Evolutionary conservation across 2,329 filamentous ascomycete genomes (phyloP), one percentile per base, ranked within the genome.

Genomic region (Diaporthe citrichinensis): DNA sequence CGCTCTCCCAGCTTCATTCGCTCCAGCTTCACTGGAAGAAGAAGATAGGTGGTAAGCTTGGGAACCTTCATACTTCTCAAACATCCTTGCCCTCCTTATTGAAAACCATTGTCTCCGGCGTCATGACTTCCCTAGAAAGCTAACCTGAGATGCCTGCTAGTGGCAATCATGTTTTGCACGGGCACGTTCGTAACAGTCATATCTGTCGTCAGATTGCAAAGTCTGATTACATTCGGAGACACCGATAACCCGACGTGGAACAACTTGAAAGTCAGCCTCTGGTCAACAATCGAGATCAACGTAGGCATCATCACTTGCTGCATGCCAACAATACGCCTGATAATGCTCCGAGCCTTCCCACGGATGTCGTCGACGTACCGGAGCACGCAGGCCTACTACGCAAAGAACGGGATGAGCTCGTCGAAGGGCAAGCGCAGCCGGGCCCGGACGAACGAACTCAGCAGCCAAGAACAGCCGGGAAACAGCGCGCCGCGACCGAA

Each of bases 11-110:
- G 74, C 78, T 90, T 7, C 75, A 81, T 36, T 68, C 79, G 2
- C 81, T 89, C 31, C 82, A 85, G 6, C 77, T 88, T 59, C 84
- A 85, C 74, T 86, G 84, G 81, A 86, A 86, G 81, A 88, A 88
- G 81, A 89, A 88, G 81, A n/a, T 86, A 9, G 83, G 85, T 9
- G 65, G 65, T 69, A 55, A 41, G 65, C 34, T 55, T 41, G 15
- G 34, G 20, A 23, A 72, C 10, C 9, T 2, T 69, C 49, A 23
- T 14, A 5, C 9, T 28, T 69, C 46, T 55, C 34, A 25, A 25
- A 25, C 46, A 36, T 23, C 12, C 1, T 23, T 36, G 31, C 3
- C 23, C 31, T 36, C 10, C 23, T 53, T 14, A 20, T 9, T 14
- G 23, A 15, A 36, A 2, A 68, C 15, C 15, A n/a, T 7, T 51